phyloP scores from a whole-genome alignment of 2,329 filamentous ascomycete genomes.

The Arachnomyces sp. region DNA sequence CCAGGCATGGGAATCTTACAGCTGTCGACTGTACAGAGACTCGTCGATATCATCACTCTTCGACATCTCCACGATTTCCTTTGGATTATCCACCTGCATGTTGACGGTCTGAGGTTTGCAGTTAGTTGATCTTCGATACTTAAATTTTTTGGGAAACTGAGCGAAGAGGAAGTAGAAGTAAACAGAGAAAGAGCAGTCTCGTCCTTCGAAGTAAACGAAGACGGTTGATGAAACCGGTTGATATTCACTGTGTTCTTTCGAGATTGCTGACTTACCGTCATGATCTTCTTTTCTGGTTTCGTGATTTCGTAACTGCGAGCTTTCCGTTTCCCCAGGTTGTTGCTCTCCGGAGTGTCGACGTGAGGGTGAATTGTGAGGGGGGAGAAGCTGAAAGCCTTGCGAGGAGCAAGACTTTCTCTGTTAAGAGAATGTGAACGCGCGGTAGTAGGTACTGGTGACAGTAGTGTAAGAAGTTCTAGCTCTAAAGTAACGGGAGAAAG shows the following conservation, averaged over 20 bases:
- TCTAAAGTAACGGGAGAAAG: too few species aligned
- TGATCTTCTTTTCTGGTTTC: constrained; percentile 46
- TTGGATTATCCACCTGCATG: constrained; percentile 56
- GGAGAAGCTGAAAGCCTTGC: constrained; percentile 33
- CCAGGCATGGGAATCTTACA: constrained; percentile 28
- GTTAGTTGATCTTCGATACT: constrained; percentile 7
- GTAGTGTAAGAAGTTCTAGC: too few species aligned
- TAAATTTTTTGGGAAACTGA: too few species aligned
- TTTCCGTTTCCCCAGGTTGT: constrained; percentile 14
- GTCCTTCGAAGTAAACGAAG: not conserved
- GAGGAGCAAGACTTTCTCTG: constrained; percentile 35
- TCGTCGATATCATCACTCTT: constrained; percentile 61
- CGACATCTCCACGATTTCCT: constrained; percentile 52
- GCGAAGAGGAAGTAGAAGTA: not conserved
- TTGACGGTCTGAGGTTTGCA: constrained; percentile 39
- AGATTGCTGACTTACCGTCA: constrained; percentile 36
- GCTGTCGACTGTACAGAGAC: constrained; percentile 60
- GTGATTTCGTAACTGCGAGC: constrained; percentile 25
- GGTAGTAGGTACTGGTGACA: constrained; percentile 3
- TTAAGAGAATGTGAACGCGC: not conserved
- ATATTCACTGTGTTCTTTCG: constrained; percentile 4
- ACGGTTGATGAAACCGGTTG: not conserved
- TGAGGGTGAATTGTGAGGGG: constrained; percentile 26
- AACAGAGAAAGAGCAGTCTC: not conserved
- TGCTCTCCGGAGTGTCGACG: constrained; percentile 14